Evolutionary conservation across 1,139 yeast genomes (phyloP).

Genomic region (Magnusiomyces ingens): DNA sequence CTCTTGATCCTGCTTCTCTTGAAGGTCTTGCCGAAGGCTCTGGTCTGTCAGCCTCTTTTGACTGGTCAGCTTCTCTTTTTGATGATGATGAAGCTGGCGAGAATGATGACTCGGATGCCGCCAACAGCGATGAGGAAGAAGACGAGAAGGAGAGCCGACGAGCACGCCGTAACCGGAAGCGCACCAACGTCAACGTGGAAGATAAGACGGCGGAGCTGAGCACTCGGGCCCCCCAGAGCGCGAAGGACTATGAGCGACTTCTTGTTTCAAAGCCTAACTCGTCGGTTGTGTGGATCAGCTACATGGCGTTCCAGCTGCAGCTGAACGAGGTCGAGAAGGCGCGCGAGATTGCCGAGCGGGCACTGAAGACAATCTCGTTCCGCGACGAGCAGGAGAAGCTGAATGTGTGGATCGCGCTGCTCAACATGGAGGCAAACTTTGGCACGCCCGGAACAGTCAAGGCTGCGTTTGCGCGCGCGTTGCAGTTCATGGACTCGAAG

Average conservation of each 20-base stretch:
- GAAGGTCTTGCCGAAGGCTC: constrained; percentile 23
- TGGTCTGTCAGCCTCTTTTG: constrained; percentile 84
- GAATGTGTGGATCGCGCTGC: constrained; percentile 92
- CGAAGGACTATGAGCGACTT: constrained; percentile 83
- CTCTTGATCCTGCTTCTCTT: constrained; percentile 13
- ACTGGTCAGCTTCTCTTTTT: constrained; percentile 87
- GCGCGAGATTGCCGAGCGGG: constrained; percentile 87
- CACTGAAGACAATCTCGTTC: constrained; percentile 80
- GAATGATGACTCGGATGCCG: constrained; percentile 46
- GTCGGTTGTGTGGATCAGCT: constrained; percentile 93
- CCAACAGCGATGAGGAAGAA: constrained; percentile 33
- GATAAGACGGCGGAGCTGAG: constrained; percentile 82
- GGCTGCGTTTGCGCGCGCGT: constrained; percentile 71
- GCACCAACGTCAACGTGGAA: constrained; percentile 44
- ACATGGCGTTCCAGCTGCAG: constrained; percentile 96
- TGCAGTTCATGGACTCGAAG: constrained; percentile 86
- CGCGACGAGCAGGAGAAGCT: constrained; percentile 91
- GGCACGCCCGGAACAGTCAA: constrained; percentile 81
- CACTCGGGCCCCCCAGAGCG: constrained; percentile 82
- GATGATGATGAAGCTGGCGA: constrained; percentile 59
- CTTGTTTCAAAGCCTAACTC: constrained; percentile 90
- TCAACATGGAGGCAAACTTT: constrained; percentile 89
- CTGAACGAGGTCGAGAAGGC: constrained; percentile 92
- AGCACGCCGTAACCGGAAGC: constrained; percentile 37
- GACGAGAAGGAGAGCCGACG: constrained; percentile 25